These are phyloP conservation scores for Podosphaera fusca DNA, from an alignment of 2,329 filamentous ascomycete species.

Conservation along the genomic window DNA sequence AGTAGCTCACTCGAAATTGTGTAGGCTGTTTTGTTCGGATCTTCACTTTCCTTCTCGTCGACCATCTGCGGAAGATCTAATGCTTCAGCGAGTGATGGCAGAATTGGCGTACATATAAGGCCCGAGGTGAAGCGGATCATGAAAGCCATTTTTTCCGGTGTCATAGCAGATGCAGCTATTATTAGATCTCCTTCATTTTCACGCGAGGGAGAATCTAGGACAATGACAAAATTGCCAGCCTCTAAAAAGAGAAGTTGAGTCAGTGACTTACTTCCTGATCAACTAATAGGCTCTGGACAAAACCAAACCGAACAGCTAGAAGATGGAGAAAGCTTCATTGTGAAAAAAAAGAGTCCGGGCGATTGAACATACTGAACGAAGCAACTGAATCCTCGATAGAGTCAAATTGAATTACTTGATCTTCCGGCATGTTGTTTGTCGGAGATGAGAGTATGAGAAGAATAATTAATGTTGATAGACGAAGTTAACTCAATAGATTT, in stretches of 20 bases:
- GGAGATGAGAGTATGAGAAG: too few species aligned
- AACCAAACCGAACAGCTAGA: constrained; percentile 2
- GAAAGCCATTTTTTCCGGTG: constrained; percentile 81
- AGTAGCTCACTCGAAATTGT: constrained; percentile 38
- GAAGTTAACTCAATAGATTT: too few species aligned
- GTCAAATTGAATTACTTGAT: constrained; percentile 25
- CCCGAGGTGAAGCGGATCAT: constrained; percentile 81
- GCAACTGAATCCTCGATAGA: constrained; percentile 39
- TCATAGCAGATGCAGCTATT: constrained; percentile 68
- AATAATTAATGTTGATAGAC: too few species aligned
- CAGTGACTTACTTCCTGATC: neutral
- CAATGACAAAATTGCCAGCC: constrained; percentile 79
- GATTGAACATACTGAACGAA: constrained; percentile 32
- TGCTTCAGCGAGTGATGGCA: constrained; percentile 39
- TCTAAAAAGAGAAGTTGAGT: constrained; percentile 20
- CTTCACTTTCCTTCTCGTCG: constrained; percentile 37
- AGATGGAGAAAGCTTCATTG: neutral
- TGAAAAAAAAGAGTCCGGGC: neutral
- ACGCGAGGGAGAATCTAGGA: constrained; percentile 75
- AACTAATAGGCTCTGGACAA: neutral
- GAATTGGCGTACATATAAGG: constrained; percentile 72
- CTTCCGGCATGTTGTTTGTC: too few species aligned
- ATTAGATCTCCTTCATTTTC: constrained; percentile 98
- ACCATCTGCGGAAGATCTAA: constrained; percentile 87
- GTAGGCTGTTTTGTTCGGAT: constrained; percentile 82